phyloP scores from a whole-genome alignment of 208 protist species.

The Acanthamoeba rhysodes region DNA sequence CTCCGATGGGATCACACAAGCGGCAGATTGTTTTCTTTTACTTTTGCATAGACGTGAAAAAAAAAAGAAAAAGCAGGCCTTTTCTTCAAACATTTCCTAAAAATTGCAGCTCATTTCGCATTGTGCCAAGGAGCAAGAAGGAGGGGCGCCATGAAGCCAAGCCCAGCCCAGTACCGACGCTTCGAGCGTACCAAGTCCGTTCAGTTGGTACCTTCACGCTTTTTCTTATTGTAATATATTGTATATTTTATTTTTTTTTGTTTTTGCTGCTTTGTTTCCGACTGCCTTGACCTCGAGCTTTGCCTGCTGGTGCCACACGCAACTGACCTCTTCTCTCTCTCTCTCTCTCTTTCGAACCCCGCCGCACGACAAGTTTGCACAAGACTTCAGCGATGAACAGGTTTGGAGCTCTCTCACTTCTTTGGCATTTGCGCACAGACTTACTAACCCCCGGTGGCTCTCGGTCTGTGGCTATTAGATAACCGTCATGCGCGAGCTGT shows the following conservation, averaged over 20 bases:
- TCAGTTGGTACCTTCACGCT: neutral
- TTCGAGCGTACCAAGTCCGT: slow-evolving; percentile 21
- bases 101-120: too few relatives aligned
- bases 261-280: neutral
- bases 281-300: too few relatives aligned
- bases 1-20: too few relatives aligned
- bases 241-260: neutral
- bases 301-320: neutral
- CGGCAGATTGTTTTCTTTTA: too few relatives aligned
- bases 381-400: slow-evolving; percentile 44
- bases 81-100: too few relatives aligned
- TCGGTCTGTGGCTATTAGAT: neutral
- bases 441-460: neutral
- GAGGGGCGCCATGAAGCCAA: neutral
- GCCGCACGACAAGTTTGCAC: neutral
- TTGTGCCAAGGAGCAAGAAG: neutral
- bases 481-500: slow-evolving; percentile 53
- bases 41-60: too few relatives aligned
- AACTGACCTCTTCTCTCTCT: neutral
- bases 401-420: neutral
- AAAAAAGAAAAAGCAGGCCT: too few relatives aligned
- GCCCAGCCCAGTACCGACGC: neutral
- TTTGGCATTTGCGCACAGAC: neutral
- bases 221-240: neutral
- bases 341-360: neutral